phyloP scores from a whole-genome alignment of 2,329 filamentous ascomycete species.

The Cercospora janseana region DNA sequence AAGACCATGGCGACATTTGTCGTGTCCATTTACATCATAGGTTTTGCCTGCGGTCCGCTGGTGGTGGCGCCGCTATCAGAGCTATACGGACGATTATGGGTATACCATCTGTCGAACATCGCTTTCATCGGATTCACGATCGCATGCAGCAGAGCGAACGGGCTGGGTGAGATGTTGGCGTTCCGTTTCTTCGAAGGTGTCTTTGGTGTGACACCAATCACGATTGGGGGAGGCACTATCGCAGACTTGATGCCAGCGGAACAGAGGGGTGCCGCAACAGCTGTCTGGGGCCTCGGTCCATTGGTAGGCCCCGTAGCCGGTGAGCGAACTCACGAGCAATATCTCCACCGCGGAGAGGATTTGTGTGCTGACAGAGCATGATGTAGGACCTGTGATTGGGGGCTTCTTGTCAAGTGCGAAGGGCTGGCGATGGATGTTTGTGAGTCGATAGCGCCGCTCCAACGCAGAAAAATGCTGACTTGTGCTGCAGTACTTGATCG shows the following conservation, averaged over 20 bases:
- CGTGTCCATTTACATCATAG: slow-evolving; percentile 64
- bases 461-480: neutral
- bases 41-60: slow-evolving; percentile 46
- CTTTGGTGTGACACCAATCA: slow-evolving; percentile 36
- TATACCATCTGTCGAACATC: slow-evolving; percentile 34
- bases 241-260: slow-evolving; percentile 36
- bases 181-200: slow-evolving; percentile 37
- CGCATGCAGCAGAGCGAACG: slow-evolving; percentile 35
- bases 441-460: neutral
- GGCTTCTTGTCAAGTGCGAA: slow-evolving; percentile 61
- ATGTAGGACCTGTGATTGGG: slow-evolving; percentile 56
- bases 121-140: slow-evolving; percentile 36
- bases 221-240: slow-evolving; percentile 30
- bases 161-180: slow-evolving; percentile 32
- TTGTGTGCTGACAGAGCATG: neutral
- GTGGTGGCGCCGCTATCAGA: slow-evolving; percentile 44
- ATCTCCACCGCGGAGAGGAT: neutral
- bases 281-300: slow-evolving; percentile 34
- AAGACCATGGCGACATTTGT: slow-evolving; percentile 60
- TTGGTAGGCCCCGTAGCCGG: slow-evolving; percentile 24
- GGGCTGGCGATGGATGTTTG: slow-evolving; percentile 64
- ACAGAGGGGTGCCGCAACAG: slow-evolving; percentile 33
- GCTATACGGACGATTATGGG: slow-evolving; percentile 36
- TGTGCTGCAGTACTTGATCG: slow-evolving; percentile 54
- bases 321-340: neutral